Percentiles rank a stretch among this genome's conserved stretches.
phyloP scores from a whole-genome alignment of 176 grass and related monocot species.

The Paspalum notatum region DNA sequence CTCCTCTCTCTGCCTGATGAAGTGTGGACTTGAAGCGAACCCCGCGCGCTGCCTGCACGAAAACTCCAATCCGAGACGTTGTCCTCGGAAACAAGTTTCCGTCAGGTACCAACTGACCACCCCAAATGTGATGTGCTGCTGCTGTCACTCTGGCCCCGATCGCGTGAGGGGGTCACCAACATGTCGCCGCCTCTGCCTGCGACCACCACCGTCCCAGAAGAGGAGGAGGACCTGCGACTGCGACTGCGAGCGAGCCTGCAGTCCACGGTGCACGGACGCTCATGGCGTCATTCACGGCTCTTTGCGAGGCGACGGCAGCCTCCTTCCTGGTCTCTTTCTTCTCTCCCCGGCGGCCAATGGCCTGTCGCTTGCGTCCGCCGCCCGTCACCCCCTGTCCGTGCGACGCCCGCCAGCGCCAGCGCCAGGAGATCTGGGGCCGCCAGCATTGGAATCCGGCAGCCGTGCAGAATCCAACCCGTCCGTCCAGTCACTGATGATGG shows the following conservation, averaged over 20 bases:
- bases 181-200: no score
- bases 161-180: not conserved
- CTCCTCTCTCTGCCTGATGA: not conserved
- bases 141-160: not conserved
- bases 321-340: not conserved
- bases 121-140: not conserved
- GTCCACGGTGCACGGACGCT: not conserved
- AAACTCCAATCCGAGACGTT: not conserved
- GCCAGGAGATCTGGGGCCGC: no score
- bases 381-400: not conserved
- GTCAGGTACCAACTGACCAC: not conserved
- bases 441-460: constrained; percentile 1
- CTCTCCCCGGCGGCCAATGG: not conserved
- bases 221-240: not conserved
- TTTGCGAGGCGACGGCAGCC: not conserved
- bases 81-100: not conserved
- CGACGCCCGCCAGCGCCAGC: not conserved
- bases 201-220: not conserved
- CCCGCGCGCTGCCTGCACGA: not conserved
- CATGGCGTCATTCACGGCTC: not conserved
- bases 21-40: constrained; percentile 35
- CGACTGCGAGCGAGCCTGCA: not conserved
- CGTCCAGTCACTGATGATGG: not conserved
- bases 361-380: constrained; percentile 1
- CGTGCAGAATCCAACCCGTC: constrained; percentile 19